These are phyloP conservation scores for Novymonas esmeraldas DNA, from an alignment of 208 protist species.

Conservation along the genomic window DNA sequence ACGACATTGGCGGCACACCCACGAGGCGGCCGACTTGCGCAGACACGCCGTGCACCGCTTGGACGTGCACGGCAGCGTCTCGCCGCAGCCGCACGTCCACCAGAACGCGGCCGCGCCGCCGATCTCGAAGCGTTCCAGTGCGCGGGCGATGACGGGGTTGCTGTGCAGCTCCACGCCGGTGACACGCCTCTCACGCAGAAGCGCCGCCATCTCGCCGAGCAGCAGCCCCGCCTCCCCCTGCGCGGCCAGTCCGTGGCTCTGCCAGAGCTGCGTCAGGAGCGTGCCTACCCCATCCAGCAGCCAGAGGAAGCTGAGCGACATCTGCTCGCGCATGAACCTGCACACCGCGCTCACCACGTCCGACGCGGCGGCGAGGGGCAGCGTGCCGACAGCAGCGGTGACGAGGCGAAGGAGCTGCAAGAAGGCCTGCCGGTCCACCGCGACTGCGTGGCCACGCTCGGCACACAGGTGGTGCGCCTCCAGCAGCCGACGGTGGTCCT, in stretches of 20 bases:
- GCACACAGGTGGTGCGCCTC: slow-evolving; percentile 68
- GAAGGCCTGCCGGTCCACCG: slow-evolving; percentile 50
- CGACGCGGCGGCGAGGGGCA: slow-evolving; percentile 11
- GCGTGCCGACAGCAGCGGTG: slow-evolving; percentile 28
- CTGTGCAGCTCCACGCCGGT: slow-evolving; percentile 51
- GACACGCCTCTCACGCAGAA: slow-evolving; percentile 34
- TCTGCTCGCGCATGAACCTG: slow-evolving; percentile 52
- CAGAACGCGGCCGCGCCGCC: slow-evolving; percentile 52
- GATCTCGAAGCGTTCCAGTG: slow-evolving; percentile 55
- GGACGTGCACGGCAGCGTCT: slow-evolving; percentile 49
- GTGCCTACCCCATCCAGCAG: slow-evolving; percentile 54
- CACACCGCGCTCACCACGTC: slow-evolving; percentile 27
- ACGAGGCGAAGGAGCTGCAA: slow-evolving; percentile 65
- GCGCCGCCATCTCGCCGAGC: slow-evolving; percentile 20
- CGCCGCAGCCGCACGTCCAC: slow-evolving; percentile 81
- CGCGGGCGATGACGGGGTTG: slow-evolving; percentile 53
- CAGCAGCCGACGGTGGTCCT: slow-evolving; percentile 48
- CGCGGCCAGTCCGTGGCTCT: slow-evolving; percentile 30
- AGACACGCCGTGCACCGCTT: slow-evolving; percentile 70
- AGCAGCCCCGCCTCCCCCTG: slow-evolving; percentile 28
- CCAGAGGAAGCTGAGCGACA: slow-evolving; percentile 70
- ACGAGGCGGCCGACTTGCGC: slow-evolving; percentile 43
- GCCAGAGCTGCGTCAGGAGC: slow-evolving; percentile 57
- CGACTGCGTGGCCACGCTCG: slow-evolving; percentile 39
- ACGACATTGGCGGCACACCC: slow-evolving; percentile 56